A percentile compares a stretch with the other conserved stretches of the same genome.
Evolutionary conservation across 345 rosid species (phyloP).

Genomic region (Salix arbutifolia): DNA sequence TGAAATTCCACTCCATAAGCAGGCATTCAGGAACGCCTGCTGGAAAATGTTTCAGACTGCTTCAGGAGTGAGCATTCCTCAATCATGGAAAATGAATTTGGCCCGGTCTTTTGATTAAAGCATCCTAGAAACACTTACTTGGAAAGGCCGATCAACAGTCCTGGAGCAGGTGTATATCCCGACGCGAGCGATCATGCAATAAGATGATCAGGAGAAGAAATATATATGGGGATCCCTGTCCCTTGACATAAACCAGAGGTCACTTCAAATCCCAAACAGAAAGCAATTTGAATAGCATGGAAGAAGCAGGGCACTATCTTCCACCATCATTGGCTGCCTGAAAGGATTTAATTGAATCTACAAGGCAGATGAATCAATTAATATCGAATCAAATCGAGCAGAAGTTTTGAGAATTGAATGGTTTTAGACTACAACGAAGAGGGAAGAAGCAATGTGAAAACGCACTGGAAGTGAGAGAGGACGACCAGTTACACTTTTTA

Average conservation of each 20-base stretch:
- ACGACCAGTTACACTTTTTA: conserved; percentile 43
- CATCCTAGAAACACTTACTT: not conserved
- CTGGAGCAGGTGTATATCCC: not conserved
- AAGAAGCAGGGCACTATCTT: conserved; percentile 57
- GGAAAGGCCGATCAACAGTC: not conserved
- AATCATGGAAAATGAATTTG: not conserved
- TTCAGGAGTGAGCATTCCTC: not conserved
- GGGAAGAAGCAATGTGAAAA: conserved; percentile 11
- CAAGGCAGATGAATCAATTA: conserved; percentile 19
- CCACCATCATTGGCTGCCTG: conserved; percentile 89
- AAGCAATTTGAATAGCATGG: conserved; percentile 96
- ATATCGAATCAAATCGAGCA: conserved; percentile 6
- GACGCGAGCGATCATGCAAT: no score
- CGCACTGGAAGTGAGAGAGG: conserved; percentile 52
- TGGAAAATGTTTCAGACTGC: not conserved
- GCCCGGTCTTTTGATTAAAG: not conserved
- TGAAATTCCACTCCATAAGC: not conserved
- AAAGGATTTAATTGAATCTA: conserved; percentile 87
- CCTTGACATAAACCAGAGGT: not conserved
- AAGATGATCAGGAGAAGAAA: no score
- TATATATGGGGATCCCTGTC: no score
- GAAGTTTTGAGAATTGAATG: not conserved
- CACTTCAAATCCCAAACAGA: conserved; percentile 54
- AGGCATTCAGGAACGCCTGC: not conserved
- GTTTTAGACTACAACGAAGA: not conserved